Evolutionary conservation across 176 grass and related monocot genomes (phyloP).

Genomic region (Eremochloa ophiuroides): DNA sequence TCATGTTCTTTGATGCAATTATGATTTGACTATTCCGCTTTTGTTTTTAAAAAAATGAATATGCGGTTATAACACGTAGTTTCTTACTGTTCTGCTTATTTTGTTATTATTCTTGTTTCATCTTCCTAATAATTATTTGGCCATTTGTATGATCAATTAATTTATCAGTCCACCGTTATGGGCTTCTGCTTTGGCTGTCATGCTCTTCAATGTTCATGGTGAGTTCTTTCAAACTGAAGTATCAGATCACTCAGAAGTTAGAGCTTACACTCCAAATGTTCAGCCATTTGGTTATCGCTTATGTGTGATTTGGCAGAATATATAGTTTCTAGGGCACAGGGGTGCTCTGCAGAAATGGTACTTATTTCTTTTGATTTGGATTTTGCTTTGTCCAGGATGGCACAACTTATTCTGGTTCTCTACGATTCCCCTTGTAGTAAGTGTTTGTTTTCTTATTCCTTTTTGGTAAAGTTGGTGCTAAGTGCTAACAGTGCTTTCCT

Average conservation of each 20-base stretch:
- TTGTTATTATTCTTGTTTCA: background rate
- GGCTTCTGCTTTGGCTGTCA: conserved; percentile 62
- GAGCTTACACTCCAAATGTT: background rate
- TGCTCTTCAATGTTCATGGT: conserved; percentile 89
- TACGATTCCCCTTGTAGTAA: conserved; percentile 67
- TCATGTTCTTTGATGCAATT: background rate
- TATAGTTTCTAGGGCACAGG: background rate
- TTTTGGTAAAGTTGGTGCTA: background rate
- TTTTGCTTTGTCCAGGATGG: conserved; percentile 58
- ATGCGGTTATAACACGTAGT: background rate
- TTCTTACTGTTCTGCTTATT: background rate
- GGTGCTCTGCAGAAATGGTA: background rate
- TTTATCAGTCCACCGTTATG: conserved; percentile 68
- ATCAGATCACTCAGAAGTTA: background rate
- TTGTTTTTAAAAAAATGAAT: background rate
- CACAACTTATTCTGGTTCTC: conserved; percentile 70
- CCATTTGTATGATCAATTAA: conserved; percentile 17
- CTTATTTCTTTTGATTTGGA: background rate
- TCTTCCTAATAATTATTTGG: background rate
- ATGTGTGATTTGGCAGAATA: background rate
- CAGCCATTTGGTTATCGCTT: background rate
- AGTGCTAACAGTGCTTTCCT: background rate
- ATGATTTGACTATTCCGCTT: background rate
- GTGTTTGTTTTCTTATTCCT: background rate
- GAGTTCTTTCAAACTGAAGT: conserved; percentile 28